Evolutionary conservation across 2,329 filamentous ascomycete species (phyloP).

Genomic region (Myriosclerotinia scirpicola): DNA sequence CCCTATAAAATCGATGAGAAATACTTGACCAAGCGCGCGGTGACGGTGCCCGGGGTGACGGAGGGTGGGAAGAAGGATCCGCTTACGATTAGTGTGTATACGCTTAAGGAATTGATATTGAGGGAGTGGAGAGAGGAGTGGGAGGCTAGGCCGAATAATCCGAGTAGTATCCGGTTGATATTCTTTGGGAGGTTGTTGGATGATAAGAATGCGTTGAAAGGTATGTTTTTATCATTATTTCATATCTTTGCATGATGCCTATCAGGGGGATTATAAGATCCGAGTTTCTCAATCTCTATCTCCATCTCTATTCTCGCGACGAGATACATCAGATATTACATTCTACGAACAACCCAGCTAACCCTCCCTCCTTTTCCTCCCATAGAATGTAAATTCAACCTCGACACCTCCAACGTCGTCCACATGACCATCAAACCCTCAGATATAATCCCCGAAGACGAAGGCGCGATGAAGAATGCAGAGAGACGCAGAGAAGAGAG

Average conservation of each 20-base stretch:
- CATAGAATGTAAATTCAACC: slow-evolving; percentile 75
- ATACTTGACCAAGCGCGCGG: slow-evolving; percentile 78
- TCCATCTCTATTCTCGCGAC: background rate
- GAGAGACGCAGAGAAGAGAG: slow-evolving; percentile 52
- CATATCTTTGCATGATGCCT: background rate
- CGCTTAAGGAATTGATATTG: slow-evolving; percentile 89
- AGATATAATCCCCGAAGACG: slow-evolving; percentile 69
- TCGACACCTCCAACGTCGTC: slow-evolving; percentile 77
- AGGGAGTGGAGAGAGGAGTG: slow-evolving; percentile 91
- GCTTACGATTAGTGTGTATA: slow-evolving; percentile 89
- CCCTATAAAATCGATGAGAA: slow-evolving; percentile 87
- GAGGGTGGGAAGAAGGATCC: slow-evolving; percentile 67
- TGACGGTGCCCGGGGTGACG: slow-evolving; percentile 67
- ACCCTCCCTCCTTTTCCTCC: background rate
- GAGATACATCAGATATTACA: too few relatives aligned
- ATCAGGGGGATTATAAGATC: background rate
- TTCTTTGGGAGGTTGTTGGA: slow-evolving; percentile 89
- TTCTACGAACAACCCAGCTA: too few relatives aligned
- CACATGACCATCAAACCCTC: slow-evolving; percentile 92
- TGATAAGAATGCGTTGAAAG: slow-evolving; percentile 80
- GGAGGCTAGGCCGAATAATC: slow-evolving; percentile 82
- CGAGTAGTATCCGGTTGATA: slow-evolving; percentile 86
- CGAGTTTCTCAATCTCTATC: background rate
- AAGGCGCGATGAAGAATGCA: slow-evolving; percentile 37
- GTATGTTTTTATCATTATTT: slow-evolving; percentile 51